Percentiles rank a stretch among this genome's conserved stretches.
Evolutionary conservation across 768 basidiomycete genomes (phyloP).

Genomic region (Candolleomyces efflorescens): DNA sequence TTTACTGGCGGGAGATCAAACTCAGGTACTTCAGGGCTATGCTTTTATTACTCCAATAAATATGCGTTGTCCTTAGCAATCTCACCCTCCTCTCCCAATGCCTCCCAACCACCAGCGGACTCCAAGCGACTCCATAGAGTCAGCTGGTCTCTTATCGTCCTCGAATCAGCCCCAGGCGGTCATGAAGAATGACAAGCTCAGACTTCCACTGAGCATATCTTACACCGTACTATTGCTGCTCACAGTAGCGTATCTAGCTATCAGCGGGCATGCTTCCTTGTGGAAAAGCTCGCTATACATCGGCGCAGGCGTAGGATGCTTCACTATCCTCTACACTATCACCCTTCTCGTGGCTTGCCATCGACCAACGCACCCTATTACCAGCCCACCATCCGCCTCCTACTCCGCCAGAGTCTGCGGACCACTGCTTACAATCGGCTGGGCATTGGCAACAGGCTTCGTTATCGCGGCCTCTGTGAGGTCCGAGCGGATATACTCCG

Average conservation of each 20-base stretch:
- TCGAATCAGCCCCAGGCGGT: too few species aligned
- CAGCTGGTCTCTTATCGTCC: too few species aligned
- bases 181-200: neutral
- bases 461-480: neutral
- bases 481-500: neutral
- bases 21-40: too few species aligned
- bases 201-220: neutral
- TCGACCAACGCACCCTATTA: neutral
- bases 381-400: neutral
- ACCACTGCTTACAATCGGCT: neutral
- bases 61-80: too few species aligned
- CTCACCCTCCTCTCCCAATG: too few species aligned
- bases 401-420: neutral
- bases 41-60: too few species aligned
- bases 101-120: too few species aligned
- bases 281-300: neutral
- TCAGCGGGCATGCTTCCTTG: constrained; percentile 2
- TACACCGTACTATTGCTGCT: neutral
- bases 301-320: neutral
- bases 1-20: too few species aligned
- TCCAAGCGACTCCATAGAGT: too few species aligned
- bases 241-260: neutral
- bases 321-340: neutral
- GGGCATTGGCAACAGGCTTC: neutral
- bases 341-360: neutral